Conservation (phyloP, 1,284 basidiomycete genomes). For the Sporisorium iseilematis-ciliati region DNA sequence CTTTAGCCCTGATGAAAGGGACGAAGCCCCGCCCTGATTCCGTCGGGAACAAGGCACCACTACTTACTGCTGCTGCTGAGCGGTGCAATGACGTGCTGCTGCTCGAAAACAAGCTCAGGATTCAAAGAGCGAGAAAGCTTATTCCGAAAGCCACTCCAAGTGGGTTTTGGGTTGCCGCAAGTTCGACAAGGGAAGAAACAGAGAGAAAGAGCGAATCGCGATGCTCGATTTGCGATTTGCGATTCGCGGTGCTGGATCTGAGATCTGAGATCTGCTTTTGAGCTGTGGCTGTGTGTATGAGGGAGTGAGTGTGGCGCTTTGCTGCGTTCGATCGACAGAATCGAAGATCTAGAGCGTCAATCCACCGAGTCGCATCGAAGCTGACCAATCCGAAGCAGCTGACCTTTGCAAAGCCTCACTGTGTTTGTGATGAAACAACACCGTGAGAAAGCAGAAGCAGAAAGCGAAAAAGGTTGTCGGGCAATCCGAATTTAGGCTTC, state of each 20-base stretch:
- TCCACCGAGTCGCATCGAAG: background rate
- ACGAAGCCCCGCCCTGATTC: background rate
- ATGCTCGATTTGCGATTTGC: too few relatives aligned
- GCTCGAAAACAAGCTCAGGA: conserved; percentile 15
- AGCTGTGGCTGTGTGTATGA: background rate
- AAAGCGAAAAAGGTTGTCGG: background rate
- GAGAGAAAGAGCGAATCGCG: too few relatives aligned
- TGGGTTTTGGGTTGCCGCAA: background rate
- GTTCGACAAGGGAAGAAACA: background rate
- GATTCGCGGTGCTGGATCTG: background rate
- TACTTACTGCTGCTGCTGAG: conserved; percentile 18
- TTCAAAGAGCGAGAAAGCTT: conserved; percentile 9
- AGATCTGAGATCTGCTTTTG: background rate
- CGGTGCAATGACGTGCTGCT: conserved; percentile 16
- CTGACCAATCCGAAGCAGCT: background rate
- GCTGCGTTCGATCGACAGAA: conserved; percentile 6
- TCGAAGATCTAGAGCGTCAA: conserved; percentile 5
- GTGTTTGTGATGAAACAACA: background rate
- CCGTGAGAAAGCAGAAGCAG: background rate
- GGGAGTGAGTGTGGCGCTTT: background rate
- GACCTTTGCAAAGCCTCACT: background rate
- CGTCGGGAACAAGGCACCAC: conserved; percentile 8
- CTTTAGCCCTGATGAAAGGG: background rate
- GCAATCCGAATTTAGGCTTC: conserved; percentile 16
- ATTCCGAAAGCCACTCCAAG: conserved; percentile 3